Conservation (phyloP, 1,284 basidiomycete species). For the Phenoliferia sp. region DNA sequence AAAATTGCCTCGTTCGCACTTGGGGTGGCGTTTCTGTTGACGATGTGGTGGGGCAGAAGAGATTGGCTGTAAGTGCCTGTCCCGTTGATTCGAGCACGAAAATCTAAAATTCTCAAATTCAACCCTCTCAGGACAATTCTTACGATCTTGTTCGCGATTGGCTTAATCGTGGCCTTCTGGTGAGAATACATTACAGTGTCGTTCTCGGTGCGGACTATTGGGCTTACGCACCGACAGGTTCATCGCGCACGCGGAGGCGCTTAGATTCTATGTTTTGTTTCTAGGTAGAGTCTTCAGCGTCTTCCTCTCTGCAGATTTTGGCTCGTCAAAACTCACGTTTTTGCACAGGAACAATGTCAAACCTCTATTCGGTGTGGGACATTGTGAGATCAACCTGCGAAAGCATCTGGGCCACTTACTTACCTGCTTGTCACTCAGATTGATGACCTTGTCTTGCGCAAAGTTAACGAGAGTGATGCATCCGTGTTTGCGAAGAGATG, state of each 20-base stretch:
- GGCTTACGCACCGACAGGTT: slow-evolving; percentile 46
- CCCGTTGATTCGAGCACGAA: not conserved
- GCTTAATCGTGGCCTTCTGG: slow-evolving; percentile 70
- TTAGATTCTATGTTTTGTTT: slow-evolving; percentile 66
- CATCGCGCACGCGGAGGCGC: slow-evolving; percentile 62
- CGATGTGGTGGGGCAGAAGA: slow-evolving; percentile 76
- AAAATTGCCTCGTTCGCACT: slow-evolving; percentile 81
- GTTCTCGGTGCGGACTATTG: not conserved
- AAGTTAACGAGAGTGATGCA: slow-evolving; percentile 88
- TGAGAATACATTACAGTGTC: not conserved
- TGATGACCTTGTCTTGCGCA: slow-evolving; percentile 50
- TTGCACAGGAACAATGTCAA: too few species aligned
- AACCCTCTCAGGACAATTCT: slow-evolving; percentile 36
- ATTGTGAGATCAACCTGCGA: not conserved
- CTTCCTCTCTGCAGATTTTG: slow-evolving; percentile 65
- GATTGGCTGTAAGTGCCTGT: slow-evolving; percentile 62
- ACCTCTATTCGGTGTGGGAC: not conserved
- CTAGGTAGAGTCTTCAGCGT: slow-evolving; percentile 89
- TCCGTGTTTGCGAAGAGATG: slow-evolving; percentile 69
- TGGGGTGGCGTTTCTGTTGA: slow-evolving; percentile 82
- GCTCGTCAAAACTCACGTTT: too few species aligned
- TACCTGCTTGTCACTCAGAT: not conserved
- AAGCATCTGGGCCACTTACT: not conserved
- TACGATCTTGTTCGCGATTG: slow-evolving; percentile 42
- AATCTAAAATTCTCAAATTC: not conserved